Evolutionary conservation across 495 filamentous ascomycete genomes (phyloP), one percentile per base, ranked within the genome.

Genomic region (Staphylotrichum longicolle): DNA sequence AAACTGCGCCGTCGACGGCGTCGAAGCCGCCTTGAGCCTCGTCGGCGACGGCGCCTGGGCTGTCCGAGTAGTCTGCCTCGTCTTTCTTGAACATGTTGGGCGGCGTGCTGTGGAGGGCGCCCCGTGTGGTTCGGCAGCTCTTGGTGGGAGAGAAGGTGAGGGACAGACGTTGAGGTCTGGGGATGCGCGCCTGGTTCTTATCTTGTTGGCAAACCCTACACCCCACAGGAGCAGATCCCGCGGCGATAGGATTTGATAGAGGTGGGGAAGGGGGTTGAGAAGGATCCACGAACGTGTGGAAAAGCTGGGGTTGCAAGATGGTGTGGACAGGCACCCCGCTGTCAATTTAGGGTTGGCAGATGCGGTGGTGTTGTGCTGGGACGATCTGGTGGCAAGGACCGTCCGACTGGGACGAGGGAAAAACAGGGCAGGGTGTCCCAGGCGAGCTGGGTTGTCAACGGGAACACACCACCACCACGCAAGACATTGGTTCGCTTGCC

Each of bases 1-100:
- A 66, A 10, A 71, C 54, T 44, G 56, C 55, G 35, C 66, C 64
- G 20, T 72, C 68, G 39, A 70, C 30, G 20, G 63, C 27, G 9
- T 57, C 46, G 15, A 45, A 50, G 39, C 49, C 55, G 15, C 49
- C 63, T 14, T 47, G 53, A 7, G 60, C 52, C 58, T 68, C 59
- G 12, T 60, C 61, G 35, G 63, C 55, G 52, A 30, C 32, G 20
- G 20, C 20, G 20, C 20, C 20, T 10, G 34, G 52, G 50, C 48
- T 57, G 1, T 49, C 59, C 4, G 8, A n/a, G 3, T 7, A 63
- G 14, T n/a, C 39, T 15, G 54, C 62, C 33, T 27, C 30, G 42
- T 63, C 55, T 52, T 55, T 59, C 42, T 63, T 54, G 55, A 39
- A 32, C 2, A 34, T 48, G 8, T 14, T 10, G 33, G 14, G 30